Conservation (phyloP, 2,329 filamentous ascomycete species). For the Cordyceps farinosa region DNA sequence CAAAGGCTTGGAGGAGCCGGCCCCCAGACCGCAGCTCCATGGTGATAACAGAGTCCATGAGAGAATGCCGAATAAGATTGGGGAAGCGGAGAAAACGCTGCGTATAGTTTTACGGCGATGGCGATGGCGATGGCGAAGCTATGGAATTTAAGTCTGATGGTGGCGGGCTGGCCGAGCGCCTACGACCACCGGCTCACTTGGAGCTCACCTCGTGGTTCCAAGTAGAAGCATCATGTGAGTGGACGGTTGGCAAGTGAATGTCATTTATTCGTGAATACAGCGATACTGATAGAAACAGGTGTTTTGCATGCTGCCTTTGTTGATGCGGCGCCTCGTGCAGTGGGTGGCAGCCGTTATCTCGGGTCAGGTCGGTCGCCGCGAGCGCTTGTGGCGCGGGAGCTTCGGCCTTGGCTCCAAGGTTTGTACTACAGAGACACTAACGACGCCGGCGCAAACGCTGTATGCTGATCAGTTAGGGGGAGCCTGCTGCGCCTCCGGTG, state of each 20-base stretch:
- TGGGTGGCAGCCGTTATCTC: background rate
- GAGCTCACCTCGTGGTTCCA: conserved; percentile 5
- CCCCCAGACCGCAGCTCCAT: conserved; percentile 24
- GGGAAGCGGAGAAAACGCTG: background rate
- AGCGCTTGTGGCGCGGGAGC: background rate
- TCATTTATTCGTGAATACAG: background rate
- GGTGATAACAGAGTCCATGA: background rate
- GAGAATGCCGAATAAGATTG: background rate
- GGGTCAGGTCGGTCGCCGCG: background rate
- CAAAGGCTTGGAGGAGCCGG: conserved; percentile 31
- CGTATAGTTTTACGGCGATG: background rate
- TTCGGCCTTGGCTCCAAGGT: background rate
- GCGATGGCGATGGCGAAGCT: background rate
- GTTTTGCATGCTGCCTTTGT: background rate
- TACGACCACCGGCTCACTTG: background rate
- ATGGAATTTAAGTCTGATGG: background rate
- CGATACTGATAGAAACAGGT: conserved; percentile 11
- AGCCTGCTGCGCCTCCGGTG: background rate
- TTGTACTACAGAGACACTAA: background rate
- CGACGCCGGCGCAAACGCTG: conserved; percentile 5
- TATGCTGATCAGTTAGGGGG: background rate
- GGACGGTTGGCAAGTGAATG: background rate
- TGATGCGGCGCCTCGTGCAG: background rate
- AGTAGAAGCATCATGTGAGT: background rate
- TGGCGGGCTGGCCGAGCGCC: background rate